Conservation (phyloP, 306 rosid species). For the Cucumis cinereus region DNA sequence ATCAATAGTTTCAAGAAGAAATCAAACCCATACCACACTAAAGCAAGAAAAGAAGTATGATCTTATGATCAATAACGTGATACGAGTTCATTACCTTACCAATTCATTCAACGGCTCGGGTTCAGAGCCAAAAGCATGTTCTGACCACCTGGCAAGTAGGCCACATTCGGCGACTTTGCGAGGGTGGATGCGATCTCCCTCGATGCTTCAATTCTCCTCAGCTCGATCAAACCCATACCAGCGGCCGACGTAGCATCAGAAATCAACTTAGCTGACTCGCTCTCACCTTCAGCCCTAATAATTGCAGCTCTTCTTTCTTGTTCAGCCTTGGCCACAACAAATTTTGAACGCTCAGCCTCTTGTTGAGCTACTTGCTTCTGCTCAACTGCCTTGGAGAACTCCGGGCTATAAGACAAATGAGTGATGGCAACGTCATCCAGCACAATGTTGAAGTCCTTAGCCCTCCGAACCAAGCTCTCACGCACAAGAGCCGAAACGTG, state of each 20-base stretch:
- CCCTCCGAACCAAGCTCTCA: constrained; percentile 54
- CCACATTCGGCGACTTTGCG: constrained; percentile 71
- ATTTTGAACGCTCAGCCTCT: constrained; percentile 91
- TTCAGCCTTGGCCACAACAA: constrained; percentile 85
- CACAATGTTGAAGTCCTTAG: constrained; percentile 70
- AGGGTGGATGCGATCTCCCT: constrained; percentile 70
- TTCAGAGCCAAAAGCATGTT: constrained; percentile 59
- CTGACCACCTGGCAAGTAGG: constrained; percentile 54
- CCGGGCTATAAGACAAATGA: constrained; percentile 58
- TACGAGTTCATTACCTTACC: constrained; percentile 10
- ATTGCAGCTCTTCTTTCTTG: constrained; percentile 89
- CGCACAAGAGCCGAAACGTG: constrained; percentile 79
- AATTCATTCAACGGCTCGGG: constrained; percentile 47
- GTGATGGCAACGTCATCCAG: constrained; percentile 90
- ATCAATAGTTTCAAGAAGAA: background rate
- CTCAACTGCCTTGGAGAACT: constrained; percentile 80
- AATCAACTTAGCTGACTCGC: constrained; percentile 77
- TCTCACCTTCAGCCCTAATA: constrained; percentile 87
- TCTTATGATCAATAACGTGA: background rate
- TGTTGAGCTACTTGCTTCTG: constrained; percentile 97
- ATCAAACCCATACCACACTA: background rate
- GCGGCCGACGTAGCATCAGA: constrained; percentile 63
- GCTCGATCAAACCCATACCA: constrained; percentile 68
- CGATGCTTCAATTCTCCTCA: constrained; percentile 81
- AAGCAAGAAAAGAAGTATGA: background rate